Percentiles rank a stretch among this genome's conserved stretches.
Evolutionary conservation across 192 early-diverging fungal genomes (phyloP).

Genomic region (Coemansia sp.): DNA sequence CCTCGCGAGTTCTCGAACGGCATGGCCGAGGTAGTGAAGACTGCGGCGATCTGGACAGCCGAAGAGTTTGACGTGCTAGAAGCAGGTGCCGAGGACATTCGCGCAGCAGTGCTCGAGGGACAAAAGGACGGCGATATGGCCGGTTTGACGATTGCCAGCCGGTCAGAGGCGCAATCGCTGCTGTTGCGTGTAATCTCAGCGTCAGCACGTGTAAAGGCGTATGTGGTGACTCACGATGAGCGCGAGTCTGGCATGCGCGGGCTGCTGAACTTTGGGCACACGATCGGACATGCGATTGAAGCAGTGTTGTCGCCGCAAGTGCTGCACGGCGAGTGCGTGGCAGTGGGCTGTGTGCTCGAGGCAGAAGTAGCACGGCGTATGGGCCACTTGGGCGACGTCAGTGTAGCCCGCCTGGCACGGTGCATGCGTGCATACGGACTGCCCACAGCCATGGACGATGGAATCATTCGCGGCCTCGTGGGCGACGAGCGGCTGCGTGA

Average conservation of each 20-base stretch:
- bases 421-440: slow-evolving; percentile 86
- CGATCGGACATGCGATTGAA: slow-evolving; percentile 96
- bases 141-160: slow-evolving; percentile 52
- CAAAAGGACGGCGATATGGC: slow-evolving; percentile 10
- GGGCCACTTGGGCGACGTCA: slow-evolving; percentile 81
- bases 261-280: slow-evolving; percentile 95
- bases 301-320: slow-evolving; percentile 83
- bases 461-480: slow-evolving; percentile 61
- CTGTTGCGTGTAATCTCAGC: slow-evolving; percentile 85
- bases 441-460: slow-evolving; percentile 82
- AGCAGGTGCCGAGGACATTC: slow-evolving; percentile 76
- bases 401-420: slow-evolving; percentile 79
- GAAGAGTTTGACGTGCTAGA: slow-evolving; percentile 90
- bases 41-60: slow-evolving; percentile 88
- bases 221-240: slow-evolving; percentile 94
- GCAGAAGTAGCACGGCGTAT: slow-evolving; percentile 88
- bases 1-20: slow-evolving; percentile 92
- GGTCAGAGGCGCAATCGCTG: slow-evolving; percentile 62
- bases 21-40: slow-evolving; percentile 98
- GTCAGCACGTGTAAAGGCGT: slow-evolving; percentile 87
- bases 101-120: slow-evolving; percentile 65
- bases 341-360: slow-evolving; percentile 93
- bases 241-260: slow-evolving; percentile 92
- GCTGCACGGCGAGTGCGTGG: slow-evolving; percentile 95
- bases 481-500: slow-evolving; percentile 64